These are phyloP conservation scores for Arabis hirsuta DNA, from an alignment of 345 rosid species.

Conservation along the genomic window DNA sequence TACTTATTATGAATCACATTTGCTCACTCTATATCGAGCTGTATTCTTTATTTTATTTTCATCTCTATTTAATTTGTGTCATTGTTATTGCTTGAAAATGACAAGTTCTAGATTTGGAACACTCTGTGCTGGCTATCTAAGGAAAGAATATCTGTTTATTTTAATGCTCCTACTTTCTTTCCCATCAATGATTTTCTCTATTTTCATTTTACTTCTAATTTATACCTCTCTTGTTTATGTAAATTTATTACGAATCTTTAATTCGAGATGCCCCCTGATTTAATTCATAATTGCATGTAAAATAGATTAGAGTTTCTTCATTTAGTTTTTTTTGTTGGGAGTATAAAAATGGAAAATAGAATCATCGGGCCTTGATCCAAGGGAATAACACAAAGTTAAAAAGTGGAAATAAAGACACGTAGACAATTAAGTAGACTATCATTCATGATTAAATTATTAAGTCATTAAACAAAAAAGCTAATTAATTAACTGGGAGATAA, in stretches of 20 bases:
- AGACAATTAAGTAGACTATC: background rate
- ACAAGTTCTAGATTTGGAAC: conserved; percentile 45
- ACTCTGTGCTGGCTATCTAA: conserved; percentile 44
- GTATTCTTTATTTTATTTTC: conserved; percentile 9
- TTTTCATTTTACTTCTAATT: background rate
- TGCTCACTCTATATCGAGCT: conserved; percentile 35
- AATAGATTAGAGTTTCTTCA: too few species aligned
- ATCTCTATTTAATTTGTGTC: background rate
- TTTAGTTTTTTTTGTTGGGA: too few species aligned
- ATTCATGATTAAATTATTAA: conserved; percentile 1
- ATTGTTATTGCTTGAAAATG: conserved; percentile 38
- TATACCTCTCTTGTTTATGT: too few species aligned
- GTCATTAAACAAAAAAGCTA: conserved; percentile 15
- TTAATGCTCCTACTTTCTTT: conserved; percentile 17
- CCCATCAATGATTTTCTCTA: background rate
- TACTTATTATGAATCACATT: conserved; percentile 34
- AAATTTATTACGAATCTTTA: background rate
- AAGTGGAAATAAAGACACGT: background rate
- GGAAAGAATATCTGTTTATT: conserved; percentile 43
- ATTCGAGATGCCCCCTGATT: background rate
- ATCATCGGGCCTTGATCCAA: conserved; percentile 31
- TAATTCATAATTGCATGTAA: too few species aligned
- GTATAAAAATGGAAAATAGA: background rate
- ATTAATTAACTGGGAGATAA: conserved; percentile 30
- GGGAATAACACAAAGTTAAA: background rate